A percentile compares a stretch with the other conserved stretches of the same genome.
Conservation (phyloP, 768 basidiomycete species). For the Suillus paluster region DNA sequence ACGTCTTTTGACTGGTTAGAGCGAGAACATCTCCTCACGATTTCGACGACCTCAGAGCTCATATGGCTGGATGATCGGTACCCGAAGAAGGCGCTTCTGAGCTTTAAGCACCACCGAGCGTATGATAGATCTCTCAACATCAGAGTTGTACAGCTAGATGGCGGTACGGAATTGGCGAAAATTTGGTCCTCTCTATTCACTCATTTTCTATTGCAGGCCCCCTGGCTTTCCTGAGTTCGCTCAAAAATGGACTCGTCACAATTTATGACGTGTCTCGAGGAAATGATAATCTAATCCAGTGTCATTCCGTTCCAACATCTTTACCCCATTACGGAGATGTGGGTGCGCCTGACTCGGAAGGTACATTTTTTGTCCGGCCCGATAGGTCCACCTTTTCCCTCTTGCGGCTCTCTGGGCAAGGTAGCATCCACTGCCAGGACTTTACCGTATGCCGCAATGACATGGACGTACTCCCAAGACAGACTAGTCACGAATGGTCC, state of each 20-base stretch:
- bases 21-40: slow-evolving; percentile 49
- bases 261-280: slow-evolving; percentile 63
- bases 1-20: slow-evolving; percentile 56
- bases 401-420: slow-evolving; percentile 52
- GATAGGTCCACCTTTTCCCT: slow-evolving; percentile 37
- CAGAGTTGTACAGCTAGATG: slow-evolving; percentile 40
- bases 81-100: slow-evolving; percentile 59
- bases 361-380: slow-evolving; percentile 36
- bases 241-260: slow-evolving; percentile 59
- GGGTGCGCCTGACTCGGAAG: slow-evolving; percentile 36
- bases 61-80: slow-evolving; percentile 74
- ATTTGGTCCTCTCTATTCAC: slow-evolving; percentile 4
- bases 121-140: slow-evolving; percentile 61
- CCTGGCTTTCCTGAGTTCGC: slow-evolving; percentile 62
- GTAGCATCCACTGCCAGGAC: slow-evolving; percentile 49
- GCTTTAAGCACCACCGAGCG: slow-evolving; percentile 61
- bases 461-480: slow-evolving; percentile 11
- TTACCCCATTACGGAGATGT: slow-evolving; percentile 36
- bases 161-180: slow-evolving; percentile 29
- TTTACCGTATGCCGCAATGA: slow-evolving; percentile 29
- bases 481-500: slow-evolving; percentile 40
- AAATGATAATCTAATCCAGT: slow-evolving; percentile 45
- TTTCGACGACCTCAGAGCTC: slow-evolving; percentile 65
- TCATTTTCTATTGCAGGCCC: slow-evolving; percentile 41
- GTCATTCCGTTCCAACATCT: slow-evolving; percentile 44